Conservation (phyloP, 148 eudicot species). For the Arctostaphylos glauca region DNA sequence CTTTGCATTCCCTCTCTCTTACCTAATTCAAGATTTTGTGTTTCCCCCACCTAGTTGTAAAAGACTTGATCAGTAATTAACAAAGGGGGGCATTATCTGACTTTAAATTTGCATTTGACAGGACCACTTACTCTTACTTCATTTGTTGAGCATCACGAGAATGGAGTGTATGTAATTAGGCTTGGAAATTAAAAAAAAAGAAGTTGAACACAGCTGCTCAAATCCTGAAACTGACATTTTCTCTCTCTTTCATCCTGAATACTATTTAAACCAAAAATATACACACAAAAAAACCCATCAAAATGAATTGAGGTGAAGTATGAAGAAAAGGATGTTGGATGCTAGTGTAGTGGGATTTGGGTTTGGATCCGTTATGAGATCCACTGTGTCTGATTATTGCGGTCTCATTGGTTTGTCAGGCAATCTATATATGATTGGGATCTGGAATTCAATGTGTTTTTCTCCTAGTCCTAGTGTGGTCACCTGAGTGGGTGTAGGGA, state of each 20-base stretch:
- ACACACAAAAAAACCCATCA: background rate
- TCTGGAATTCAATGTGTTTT: background rate
- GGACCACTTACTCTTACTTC: constrained; percentile 82
- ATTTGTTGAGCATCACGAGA: constrained; percentile 89
- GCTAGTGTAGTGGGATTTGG: no score
- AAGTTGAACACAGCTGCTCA: constrained; percentile 96
- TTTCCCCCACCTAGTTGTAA: background rate
- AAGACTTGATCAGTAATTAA: background rate
- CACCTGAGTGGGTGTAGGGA: background rate
- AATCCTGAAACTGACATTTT: constrained; percentile 44
- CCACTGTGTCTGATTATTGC: background rate
- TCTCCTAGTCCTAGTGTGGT: background rate
- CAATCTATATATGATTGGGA: background rate
- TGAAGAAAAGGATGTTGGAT: no score
- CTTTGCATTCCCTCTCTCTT: no score
- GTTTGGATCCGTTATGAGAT: no score
- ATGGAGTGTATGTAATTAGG: constrained; percentile 65
- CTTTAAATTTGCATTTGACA: constrained; percentile 23
- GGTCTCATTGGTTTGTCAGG: background rate
- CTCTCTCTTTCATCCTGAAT: background rate
- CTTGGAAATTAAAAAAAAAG: constrained; percentile 42
- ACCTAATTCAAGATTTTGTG: background rate
- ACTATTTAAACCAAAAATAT: background rate
- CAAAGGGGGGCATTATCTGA: background rate
- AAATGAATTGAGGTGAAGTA: background rate